Conservation (phyloP, 2,329 filamentous ascomycete genomes). For the Geosmithia flava region DNA sequence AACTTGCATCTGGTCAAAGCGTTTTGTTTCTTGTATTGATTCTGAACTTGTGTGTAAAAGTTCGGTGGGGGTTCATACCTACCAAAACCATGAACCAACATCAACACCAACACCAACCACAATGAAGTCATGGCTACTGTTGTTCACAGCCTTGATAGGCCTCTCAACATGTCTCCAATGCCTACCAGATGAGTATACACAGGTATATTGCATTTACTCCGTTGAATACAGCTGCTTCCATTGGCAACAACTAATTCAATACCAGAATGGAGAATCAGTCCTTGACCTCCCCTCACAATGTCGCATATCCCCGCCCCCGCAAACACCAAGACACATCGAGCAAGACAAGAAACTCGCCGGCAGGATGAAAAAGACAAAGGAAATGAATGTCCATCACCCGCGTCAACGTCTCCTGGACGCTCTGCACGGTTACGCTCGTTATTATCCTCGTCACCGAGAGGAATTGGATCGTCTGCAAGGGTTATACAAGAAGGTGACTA, state of each 20-base stretch:
- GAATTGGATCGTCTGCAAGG: slow-evolving; percentile 21
- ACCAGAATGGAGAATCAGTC: too few relatives aligned
- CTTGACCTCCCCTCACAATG: not conserved
- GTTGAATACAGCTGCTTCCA: too few relatives aligned
- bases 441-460: slow-evolving; percentile 18
- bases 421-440: slow-evolving; percentile 21
- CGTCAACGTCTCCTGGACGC: slow-evolving; percentile 26
- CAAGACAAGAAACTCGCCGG: slow-evolving; percentile 17
- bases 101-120: too few relatives aligned
- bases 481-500: slow-evolving; percentile 22
- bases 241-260: too few relatives aligned
- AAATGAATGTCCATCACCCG: slow-evolving; percentile 14
- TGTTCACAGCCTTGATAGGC: not conserved
- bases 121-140: too few relatives aligned
- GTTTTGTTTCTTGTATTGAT: too few relatives aligned
- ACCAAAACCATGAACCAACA: not conserved
- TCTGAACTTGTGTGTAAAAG: too few relatives aligned
- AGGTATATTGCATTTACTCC: not conserved
- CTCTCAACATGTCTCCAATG: not conserved
- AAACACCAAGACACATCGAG: slow-evolving; percentile 10
- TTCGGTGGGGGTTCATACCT: too few relatives aligned
- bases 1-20: too few relatives aligned
- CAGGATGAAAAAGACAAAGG: slow-evolving; percentile 10
- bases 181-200: not conserved
- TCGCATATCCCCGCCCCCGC: not conserved